Evolutionary conservation across 2,329 filamentous ascomycete species (phyloP).

Genomic region (Epicoccum sorghinum): DNA sequence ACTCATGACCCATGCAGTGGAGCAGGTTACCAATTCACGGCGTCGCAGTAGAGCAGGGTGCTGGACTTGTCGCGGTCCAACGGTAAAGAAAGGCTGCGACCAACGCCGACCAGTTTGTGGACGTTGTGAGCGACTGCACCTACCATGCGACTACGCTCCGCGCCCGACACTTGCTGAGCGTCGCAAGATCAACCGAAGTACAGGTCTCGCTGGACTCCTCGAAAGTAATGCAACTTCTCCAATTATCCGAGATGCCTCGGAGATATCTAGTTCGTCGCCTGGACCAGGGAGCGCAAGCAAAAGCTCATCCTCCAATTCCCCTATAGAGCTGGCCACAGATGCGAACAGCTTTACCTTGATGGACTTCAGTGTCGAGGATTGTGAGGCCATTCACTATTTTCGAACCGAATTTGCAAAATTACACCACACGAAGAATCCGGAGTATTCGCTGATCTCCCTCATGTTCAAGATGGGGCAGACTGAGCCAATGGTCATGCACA

Average conservation of each 20-base stretch:
- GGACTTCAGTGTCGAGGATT: slow-evolving; percentile 36
- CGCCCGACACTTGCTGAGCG: slow-evolving; percentile 22
- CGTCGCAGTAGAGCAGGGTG: slow-evolving; percentile 19
- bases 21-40: neutral
- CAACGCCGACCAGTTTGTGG: slow-evolving; percentile 19
- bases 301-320: neutral
- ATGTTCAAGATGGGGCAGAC: slow-evolving; percentile 44
- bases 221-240: slow-evolving; percentile 41
- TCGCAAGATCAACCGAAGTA: slow-evolving; percentile 9
- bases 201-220: slow-evolving; percentile 15
- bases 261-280: neutral
- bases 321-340: neutral
- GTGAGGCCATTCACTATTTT: slow-evolving; percentile 48
- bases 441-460: slow-evolving; percentile 46
- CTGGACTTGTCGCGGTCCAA: slow-evolving; percentile 21
- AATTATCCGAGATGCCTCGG: neutral
- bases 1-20: slow-evolving; percentile 5
- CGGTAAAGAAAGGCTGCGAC: slow-evolving; percentile 26
- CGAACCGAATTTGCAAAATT: slow-evolving; percentile 45
- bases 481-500: slow-evolving; percentile 48
- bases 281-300: neutral
- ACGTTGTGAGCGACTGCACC: slow-evolving; percentile 12
- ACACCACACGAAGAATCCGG: slow-evolving; percentile 48
- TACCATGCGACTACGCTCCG: slow-evolving; percentile 19
- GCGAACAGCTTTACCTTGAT: slow-evolving; percentile 26